Evolutionary conservation across 768 basidiomycete genomes (phyloP).

Genomic region (Lactifluus hygrophoroides): DNA sequence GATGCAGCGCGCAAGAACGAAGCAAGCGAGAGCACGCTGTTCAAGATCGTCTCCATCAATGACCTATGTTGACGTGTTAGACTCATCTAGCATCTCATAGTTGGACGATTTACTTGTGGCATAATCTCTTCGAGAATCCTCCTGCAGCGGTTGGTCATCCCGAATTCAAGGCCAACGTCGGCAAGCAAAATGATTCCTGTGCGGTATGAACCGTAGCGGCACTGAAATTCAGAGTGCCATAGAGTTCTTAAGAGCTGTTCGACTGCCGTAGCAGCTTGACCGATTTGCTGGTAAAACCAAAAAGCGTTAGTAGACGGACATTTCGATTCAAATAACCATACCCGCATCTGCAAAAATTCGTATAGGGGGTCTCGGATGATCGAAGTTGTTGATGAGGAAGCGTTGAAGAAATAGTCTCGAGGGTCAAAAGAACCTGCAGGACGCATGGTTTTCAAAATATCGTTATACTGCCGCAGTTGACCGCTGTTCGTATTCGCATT

Average conservation of each 20-base stretch:
- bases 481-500: slow-evolving; percentile 35
- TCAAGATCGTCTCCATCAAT: slow-evolving; percentile 67
- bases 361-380: slow-evolving; percentile 36
- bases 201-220: slow-evolving; percentile 57
- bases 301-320: slow-evolving; percentile 4
- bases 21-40: slow-evolving; percentile 65
- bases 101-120: slow-evolving; percentile 51
- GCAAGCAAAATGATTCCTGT: slow-evolving; percentile 65
- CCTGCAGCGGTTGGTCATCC: slow-evolving; percentile 56
- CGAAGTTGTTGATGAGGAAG: slow-evolving; percentile 26
- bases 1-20: slow-evolving; percentile 67
- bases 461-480: slow-evolving; percentile 55
- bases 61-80: slow-evolving; percentile 34
- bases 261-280: slow-evolving; percentile 53
- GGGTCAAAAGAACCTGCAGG: slow-evolving; percentile 47
- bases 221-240: slow-evolving; percentile 76
- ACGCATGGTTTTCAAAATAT: slow-evolving; percentile 51
- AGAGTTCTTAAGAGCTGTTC: slow-evolving; percentile 61
- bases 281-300: slow-evolving; percentile 43
- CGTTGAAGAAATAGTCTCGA: slow-evolving; percentile 49
- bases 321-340: slow-evolving; percentile 20
- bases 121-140: slow-evolving; percentile 69
- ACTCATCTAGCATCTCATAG: not conserved
- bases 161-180: slow-evolving; percentile 70
- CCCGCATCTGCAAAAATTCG: slow-evolving; percentile 35